Base-by-base conservation (phyloP, 1,284 basidiomycete genomes). In the Malassezia psittaci region DNA sequence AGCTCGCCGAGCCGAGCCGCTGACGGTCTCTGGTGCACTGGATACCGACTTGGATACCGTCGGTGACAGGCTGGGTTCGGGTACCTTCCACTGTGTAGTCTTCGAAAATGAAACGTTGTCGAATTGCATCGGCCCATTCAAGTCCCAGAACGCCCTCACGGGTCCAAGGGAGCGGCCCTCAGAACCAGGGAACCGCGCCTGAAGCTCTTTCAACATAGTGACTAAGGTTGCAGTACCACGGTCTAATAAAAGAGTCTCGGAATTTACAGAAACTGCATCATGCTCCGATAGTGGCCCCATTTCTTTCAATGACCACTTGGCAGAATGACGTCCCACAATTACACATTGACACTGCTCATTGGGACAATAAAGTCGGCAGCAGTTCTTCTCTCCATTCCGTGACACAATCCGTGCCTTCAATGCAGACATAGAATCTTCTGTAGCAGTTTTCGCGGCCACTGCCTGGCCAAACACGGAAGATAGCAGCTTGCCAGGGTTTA, bases 101-200 rank as follows among this genome's bases (percentile, higher is more conserved):
- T 64, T 62, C 2, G 66, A 67, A 49, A 74, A 74, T 19, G 67
- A 65, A 10, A 74, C 61, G 36, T 74, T 74, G 39, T 74, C 70
- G 48, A 74, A 72, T 32, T 62, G 53, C 57, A 74, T 57, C 12
- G 72, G 66, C 16, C 62, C 59, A 3, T 54, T 51, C 8, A 74
- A 60, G 47, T 52, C 55, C 69, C 69, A 74, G 37, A 72, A 71
- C 4, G 61, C 66, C 15, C 55, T 50, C 1, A 57, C 34, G 5
- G 55, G 50, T 0, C 55, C 55, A 18, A 57, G 51, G n/a, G 54
- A 39, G 10, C 18, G 8, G 24, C 13, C 12, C 16, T 35, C 45
- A 15, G 13, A 13, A 13, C 45, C 41, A 24, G 41, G 41, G 13
- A 43, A 16, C 1, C 41, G 41, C 16, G 2, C n/a, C 41, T 43